Conservation (phyloP, 2,329 filamentous ascomycete species). For the Sporothrix protearum region DNA sequence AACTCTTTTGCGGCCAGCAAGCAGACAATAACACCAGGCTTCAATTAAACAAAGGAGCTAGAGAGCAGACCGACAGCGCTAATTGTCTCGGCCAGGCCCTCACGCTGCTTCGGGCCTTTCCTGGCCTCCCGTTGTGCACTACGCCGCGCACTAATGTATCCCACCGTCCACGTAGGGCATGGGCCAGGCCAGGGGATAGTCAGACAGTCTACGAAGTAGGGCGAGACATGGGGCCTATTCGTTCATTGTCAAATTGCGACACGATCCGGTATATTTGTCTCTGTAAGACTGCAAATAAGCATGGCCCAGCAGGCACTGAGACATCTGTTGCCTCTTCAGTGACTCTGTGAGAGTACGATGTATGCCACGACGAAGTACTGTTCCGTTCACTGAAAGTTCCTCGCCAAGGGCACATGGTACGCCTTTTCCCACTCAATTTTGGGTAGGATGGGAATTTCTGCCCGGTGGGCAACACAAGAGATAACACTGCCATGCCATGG, state of each 20-base stretch:
- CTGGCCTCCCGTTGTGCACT: conserved; percentile 15
- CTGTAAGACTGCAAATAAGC: neutral
- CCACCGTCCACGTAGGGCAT: neutral
- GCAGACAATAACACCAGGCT: neutral
- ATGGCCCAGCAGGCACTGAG: neutral
- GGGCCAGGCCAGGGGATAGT: neutral
- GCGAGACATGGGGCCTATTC: neutral
- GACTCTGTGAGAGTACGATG: neutral
- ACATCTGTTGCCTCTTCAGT: neutral
- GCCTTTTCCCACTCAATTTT: neutral
- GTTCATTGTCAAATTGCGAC: neutral
- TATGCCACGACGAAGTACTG: neutral
- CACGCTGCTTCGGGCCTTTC: conserved; percentile 19
- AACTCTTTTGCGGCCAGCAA: neutral
- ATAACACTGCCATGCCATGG: neutral
- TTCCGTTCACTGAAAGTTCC: neutral
- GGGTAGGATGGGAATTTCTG: neutral
- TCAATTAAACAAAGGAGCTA: neutral
- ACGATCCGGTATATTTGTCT: neutral
- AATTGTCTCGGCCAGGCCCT: conserved; percentile 3
- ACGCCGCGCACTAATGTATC: conserved; percentile 6
- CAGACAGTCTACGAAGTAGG: too few species aligned
- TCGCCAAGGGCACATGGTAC: neutral
- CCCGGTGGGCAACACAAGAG: neutral
- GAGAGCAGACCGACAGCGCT: neutral